These are phyloP conservation scores for Cystobasidiaceae sp. DNA, from an alignment of 1,284 basidiomycete species.

Conservation along the genomic window DNA sequence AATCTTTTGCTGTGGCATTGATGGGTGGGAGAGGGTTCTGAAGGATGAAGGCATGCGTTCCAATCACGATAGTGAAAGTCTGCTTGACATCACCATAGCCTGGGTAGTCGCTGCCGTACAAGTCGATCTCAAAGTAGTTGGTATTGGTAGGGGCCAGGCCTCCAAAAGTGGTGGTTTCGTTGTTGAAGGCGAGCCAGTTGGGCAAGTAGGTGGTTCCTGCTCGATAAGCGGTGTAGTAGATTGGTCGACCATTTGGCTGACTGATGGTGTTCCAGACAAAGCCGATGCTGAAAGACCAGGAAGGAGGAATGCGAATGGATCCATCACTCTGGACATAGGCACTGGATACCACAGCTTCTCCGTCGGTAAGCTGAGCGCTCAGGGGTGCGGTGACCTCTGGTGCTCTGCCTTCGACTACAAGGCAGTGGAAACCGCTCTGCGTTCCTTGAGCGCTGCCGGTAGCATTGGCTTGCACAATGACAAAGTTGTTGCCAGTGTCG, in stretches of 20 bases:
- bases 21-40: constrained; percentile 55
- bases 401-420: constrained; percentile 54
- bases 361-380: constrained; percentile 58
- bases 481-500: constrained; percentile 57
- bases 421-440: constrained; percentile 56
- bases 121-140: constrained; percentile 34
- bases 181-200: constrained; percentile 67
- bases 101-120: constrained; percentile 37
- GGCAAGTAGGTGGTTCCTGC: constrained; percentile 66
- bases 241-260: constrained; percentile 45
- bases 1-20: constrained; percentile 54
- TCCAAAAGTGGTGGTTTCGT: constrained; percentile 64
- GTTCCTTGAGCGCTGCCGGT: constrained; percentile 33
- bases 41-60: constrained; percentile 59
- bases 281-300: constrained; percentile 89
- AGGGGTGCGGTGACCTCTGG: constrained; percentile 59
- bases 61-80: constrained; percentile 46
- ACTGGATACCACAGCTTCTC: constrained; percentile 52
- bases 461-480: constrained; percentile 57
- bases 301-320: constrained; percentile 66
- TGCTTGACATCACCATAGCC: constrained; percentile 40
- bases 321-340: constrained; percentile 53
- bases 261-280: constrained; percentile 65
- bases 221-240: constrained; percentile 65
- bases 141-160: constrained; percentile 61